These are phyloP conservation scores for Aspergillus olivimuriae DNA, from an alignment of 495 filamentous ascomycete genomes.

Conservation along the genomic window DNA sequence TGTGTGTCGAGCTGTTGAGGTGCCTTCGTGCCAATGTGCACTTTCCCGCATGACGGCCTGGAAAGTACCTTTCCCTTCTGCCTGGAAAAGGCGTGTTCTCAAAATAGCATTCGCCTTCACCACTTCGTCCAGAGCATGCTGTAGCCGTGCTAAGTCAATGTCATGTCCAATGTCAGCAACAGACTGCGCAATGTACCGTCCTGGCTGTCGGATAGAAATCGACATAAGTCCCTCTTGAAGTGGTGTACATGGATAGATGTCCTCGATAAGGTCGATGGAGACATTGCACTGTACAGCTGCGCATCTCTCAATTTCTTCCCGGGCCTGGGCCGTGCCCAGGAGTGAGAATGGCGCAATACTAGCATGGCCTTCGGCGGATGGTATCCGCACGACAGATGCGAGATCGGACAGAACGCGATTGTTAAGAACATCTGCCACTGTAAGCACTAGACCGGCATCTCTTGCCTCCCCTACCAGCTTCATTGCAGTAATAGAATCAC, in stretches of 20 bases:
- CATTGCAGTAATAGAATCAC: slow-evolving; percentile 5
- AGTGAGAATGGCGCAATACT: slow-evolving; percentile 15
- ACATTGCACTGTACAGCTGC: slow-evolving; percentile 2
- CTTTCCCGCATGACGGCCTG: no score
- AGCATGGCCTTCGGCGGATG: no score
- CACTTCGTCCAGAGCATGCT: neutral
- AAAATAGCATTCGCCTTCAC: neutral
- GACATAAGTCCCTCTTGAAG: slow-evolving; percentile 49
- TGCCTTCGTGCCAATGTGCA: no score
- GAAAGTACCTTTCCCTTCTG: neutral
- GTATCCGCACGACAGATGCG: neutral
- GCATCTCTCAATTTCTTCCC: no score
- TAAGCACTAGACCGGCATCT: neutral
- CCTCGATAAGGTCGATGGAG: slow-evolving; percentile 27
- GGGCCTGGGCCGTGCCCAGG: no score
- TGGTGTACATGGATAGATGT: slow-evolving; percentile 49
- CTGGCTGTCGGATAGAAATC: slow-evolving; percentile 9
- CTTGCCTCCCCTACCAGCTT: neutral
- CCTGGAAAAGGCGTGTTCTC: neutral
- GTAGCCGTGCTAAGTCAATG: neutral
- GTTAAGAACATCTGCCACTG: slow-evolving; percentile 4
- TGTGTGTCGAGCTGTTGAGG: no score
- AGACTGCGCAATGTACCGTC: neutral
- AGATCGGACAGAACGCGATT: neutral
- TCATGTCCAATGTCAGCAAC: no score